These are phyloP conservation scores for Pleodorina starrii DNA, from an alignment of 139 green algal species.

Conservation along the genomic window DNA sequence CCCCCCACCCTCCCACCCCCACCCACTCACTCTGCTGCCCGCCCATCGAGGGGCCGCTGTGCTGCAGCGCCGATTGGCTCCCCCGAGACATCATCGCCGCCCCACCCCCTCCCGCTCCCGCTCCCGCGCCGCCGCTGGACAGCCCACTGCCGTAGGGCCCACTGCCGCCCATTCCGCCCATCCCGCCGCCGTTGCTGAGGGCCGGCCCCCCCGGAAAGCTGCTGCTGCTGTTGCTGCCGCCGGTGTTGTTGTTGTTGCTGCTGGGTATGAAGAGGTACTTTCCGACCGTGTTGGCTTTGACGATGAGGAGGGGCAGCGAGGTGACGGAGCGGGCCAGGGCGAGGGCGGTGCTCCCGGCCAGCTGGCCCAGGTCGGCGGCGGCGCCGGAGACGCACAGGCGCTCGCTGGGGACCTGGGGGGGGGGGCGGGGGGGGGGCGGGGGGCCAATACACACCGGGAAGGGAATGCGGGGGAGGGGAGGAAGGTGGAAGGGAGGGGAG, in stretches of 20 bases:
- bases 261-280: conserved; percentile 29
- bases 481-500: background rate
- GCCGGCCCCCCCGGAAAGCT: background rate
- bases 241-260: background rate
- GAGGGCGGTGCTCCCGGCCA: conserved; percentile 17
- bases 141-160: background rate
- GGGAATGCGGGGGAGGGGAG: background rate
- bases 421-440: background rate
- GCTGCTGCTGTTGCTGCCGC: background rate
- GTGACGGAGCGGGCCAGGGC: conserved; percentile 35
- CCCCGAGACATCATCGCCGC: background rate
- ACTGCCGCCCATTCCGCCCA: background rate
- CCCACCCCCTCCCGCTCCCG: background rate
- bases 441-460: background rate
- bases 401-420: conserved; percentile 46
- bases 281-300: conserved; percentile 58
- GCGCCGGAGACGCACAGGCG: conserved; percentile 33
- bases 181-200: background rate
- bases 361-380: conserved; percentile 39
- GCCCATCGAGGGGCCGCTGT: background rate
- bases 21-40: background rate
- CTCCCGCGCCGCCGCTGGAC: background rate
- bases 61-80: conserved; percentile 10
- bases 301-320: conserved; percentile 42
- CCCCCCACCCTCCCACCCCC: background rate